Evolutionary conservation across 2,329 filamentous ascomycete genomes (phyloP), one percentile per base, ranked within the genome.

Genomic region (Coccinonectria pachysandricola): DNA sequence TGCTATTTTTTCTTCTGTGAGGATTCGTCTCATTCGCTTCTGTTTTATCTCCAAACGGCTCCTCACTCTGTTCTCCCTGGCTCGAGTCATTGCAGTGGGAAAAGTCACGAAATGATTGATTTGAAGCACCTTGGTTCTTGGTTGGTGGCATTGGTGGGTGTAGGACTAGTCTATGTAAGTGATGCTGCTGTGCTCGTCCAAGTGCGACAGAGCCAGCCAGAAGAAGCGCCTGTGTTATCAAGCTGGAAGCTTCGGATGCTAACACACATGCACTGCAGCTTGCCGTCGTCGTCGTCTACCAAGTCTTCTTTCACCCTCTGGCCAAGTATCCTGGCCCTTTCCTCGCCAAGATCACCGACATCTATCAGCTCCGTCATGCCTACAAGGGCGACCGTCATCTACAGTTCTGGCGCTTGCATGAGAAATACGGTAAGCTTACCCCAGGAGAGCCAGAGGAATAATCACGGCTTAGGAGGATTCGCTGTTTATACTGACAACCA

Each of bases 351-450:
- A 52, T 79, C 39, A 75, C 74, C n/a, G 65, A 75, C 42, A 69
- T 59, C 37, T 69, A 77, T 42, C 71, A 76, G 48, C 67, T 79
- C 15, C 87, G 82, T 51, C 75, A 85, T 40, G 79, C 79, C 24
- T 81, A 75, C 55, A 77, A 72, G 44, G 82, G 81, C 27, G 75
- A 81, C 39, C 68, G 80, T 2, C 81, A 87, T 47, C 65, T 87
- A 11, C 73, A 80, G 45, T 76, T 85, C 44, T 75, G 75, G 59
- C 63, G 68, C 15, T 62, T 78, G 40, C 84, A 92, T 50, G 59
- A 76, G 40, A 65, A 68, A 47, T 86, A 92, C 45, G 81, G 80
- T 62, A 53, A 35, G 51, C 43, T 41, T 8, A 30, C 10, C n/a
- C 23, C 17, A 12, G 19, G 12, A 4, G n/a, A n/a, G n/a, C n/a